Evolutionary conservation across 2,329 filamentous ascomycete species (phyloP).

Genomic region (Fragosphaeria purpurea): DNA sequence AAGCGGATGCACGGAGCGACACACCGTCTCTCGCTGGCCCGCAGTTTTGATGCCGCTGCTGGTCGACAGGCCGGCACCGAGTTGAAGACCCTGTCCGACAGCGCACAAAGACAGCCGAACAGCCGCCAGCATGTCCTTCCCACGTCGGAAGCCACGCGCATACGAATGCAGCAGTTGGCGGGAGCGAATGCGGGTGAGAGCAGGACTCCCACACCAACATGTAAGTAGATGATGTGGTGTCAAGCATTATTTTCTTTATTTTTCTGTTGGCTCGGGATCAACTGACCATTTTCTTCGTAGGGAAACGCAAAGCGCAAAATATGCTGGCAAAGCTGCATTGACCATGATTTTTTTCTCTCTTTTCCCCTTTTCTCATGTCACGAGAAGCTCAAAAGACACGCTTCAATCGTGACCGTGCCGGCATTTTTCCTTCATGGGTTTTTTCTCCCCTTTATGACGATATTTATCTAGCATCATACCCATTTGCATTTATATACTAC

Average conservation of each 20-base stretch:
- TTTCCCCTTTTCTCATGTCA: neutral
- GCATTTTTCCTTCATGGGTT: too few species aligned
- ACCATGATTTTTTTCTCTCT: neutral
- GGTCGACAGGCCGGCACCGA: conserved; percentile 10
- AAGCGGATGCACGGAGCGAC: conserved; percentile 12
- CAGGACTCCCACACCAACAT: conserved; percentile 14
- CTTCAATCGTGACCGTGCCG: too few species aligned
- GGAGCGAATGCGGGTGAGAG: conserved; percentile 13
- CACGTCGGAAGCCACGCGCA: conserved; percentile 11
- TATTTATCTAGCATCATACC: conserved; percentile 7
- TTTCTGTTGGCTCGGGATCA: too few species aligned
- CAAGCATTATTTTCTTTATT: too few species aligned
- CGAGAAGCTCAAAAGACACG: neutral
- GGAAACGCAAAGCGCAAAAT: conserved; percentile 12
- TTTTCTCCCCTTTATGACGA: neutral
- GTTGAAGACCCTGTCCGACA: conserved; percentile 7
- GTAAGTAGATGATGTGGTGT: neutral
- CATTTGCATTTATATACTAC: conserved; percentile 8
- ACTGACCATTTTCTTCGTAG: conserved; percentile 3
- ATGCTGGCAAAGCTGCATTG: conserved; percentile 6
- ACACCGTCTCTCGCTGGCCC: conserved; percentile 1
- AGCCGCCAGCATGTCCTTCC: neutral
- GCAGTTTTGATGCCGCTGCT: neutral
- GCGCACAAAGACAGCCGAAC: neutral
- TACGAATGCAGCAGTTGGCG: conserved; percentile 22